Evolutionary conservation across 2,329 filamentous ascomycete species (phyloP).

Genomic region (Cordyceps cateniannulata): DNA sequence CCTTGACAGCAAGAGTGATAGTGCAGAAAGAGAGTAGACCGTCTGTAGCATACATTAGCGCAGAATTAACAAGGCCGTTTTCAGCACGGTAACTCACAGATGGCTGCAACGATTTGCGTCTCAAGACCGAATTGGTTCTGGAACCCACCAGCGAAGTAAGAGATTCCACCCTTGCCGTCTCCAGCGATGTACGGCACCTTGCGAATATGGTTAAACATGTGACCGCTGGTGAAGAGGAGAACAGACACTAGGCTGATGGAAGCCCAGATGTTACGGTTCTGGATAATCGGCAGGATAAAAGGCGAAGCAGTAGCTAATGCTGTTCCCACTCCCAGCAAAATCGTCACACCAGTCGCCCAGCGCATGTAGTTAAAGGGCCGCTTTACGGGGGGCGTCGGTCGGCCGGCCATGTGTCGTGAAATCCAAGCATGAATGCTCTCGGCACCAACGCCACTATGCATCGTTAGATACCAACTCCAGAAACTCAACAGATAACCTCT

Average conservation of each 20-base stretch:
- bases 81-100: slow-evolving; percentile 62
- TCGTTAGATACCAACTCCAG: slow-evolving; percentile 9
- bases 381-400: slow-evolving; percentile 69
- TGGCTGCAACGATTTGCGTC: slow-evolving; percentile 87
- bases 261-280: slow-evolving; percentile 92
- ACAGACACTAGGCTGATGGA: slow-evolving; percentile 82
- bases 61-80: not conserved
- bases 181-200: slow-evolving; percentile 88
- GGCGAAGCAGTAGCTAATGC: slow-evolving; percentile 65
- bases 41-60: slow-evolving; percentile 23
- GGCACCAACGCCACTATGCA: slow-evolving; percentile 59
- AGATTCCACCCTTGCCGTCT: slow-evolving; percentile 78
- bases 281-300: slow-evolving; percentile 73
- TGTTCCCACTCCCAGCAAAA: slow-evolving; percentile 64
- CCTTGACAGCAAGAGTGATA: slow-evolving; percentile 86
- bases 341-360: slow-evolving; percentile 60
- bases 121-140: slow-evolving; percentile 91
- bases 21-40: slow-evolving; percentile 81
- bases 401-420: slow-evolving; percentile 66
- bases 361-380: slow-evolving; percentile 85
- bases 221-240: slow-evolving; percentile 87
- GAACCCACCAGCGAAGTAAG: slow-evolving; percentile 86
- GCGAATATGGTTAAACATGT: slow-evolving; percentile 99
- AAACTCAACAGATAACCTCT: slow-evolving; percentile 23
- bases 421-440: slow-evolving; percentile 78